Evolutionary conservation across 768 basidiomycete species (phyloP).

Genomic region (Cystofilobasidium bisporidii): DNA sequence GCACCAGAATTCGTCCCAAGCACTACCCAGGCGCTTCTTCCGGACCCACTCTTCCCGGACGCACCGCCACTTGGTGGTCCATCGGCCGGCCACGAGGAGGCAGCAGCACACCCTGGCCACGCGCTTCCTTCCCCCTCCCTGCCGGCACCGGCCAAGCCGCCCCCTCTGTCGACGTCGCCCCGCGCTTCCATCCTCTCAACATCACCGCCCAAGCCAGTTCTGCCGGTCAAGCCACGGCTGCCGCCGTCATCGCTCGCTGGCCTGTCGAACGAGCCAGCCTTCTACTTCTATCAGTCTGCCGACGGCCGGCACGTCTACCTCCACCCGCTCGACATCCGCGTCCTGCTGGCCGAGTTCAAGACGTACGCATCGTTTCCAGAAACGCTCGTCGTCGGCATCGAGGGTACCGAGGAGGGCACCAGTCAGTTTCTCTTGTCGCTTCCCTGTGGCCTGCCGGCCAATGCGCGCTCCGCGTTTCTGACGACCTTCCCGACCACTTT

Average conservation of each 20-base stretch:
- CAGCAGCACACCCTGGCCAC: constrained; percentile 28
- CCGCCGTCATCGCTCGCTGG: not conserved
- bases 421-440: constrained; percentile 9
- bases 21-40: too few species aligned
- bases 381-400: constrained; percentile 67
- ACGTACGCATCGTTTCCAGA: constrained; percentile 74
- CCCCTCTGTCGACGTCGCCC: not conserved
- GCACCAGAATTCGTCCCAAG: too few species aligned
- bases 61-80: too few species aligned
- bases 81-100: too few species aligned
- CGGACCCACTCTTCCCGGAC: too few species aligned
- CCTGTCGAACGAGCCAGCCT: constrained; percentile 54
- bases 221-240: constrained; percentile 3
- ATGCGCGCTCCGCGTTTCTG: constrained; percentile 26
- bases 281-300: constrained; percentile 91
- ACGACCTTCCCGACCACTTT: constrained; percentile 40
- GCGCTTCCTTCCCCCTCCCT: constrained; percentile 1
- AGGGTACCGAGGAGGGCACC: constrained; percentile 46
- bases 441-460: not conserved
- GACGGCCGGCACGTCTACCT: constrained; percentile 85
- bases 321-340: constrained; percentile 90
- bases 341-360: constrained; percentile 66
- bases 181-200: constrained; percentile 9
- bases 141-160: constrained; percentile 12
- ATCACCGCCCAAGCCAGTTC: constrained; percentile 2